phyloP scores from a whole-genome alignment of 2,329 filamentous ascomycete species.

The Aspergillus vadensis region DNA sequence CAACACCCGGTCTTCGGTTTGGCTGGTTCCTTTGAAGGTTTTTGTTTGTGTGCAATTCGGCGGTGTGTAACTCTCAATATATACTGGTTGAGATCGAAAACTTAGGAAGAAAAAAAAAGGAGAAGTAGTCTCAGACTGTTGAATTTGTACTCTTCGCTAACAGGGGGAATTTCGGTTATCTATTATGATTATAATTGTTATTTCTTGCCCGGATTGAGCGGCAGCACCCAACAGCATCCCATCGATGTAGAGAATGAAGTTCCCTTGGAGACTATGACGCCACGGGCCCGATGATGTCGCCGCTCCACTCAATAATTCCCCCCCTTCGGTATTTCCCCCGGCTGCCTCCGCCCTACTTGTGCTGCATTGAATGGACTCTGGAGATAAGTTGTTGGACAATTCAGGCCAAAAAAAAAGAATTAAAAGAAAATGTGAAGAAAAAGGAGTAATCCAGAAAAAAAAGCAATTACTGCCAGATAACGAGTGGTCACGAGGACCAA shows the following conservation, averaged over 20 bases:
- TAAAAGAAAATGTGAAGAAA: background rate
- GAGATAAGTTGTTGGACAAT: no score
- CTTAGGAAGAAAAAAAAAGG: background rate
- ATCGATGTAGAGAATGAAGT: slow-evolving; percentile 7
- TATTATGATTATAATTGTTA: background rate
- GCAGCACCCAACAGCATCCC: no score
- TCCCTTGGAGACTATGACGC: slow-evolving; percentile 13
- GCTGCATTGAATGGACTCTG: background rate
- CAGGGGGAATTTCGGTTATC: background rate
- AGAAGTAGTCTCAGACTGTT: background rate
- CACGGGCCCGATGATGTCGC: slow-evolving; percentile 13
- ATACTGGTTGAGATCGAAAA: background rate
- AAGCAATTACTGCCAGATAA: background rate
- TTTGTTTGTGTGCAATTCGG: background rate
- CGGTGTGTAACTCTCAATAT: background rate
- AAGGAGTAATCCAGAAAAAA: background rate
- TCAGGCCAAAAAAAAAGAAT: background rate
- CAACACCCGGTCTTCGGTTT: background rate
- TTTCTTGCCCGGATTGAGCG: no score
- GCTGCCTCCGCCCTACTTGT: background rate
- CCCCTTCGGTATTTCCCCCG: slow-evolving; percentile 3
- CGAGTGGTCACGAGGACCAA: background rate
- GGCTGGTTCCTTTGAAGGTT: background rate
- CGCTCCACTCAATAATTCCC: slow-evolving; percentile 10
- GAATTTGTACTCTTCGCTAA: background rate